Base-by-base conservation (phyloP, 2,329 filamentous ascomycete genomes). In the Diaporthe humulicola region DNA sequence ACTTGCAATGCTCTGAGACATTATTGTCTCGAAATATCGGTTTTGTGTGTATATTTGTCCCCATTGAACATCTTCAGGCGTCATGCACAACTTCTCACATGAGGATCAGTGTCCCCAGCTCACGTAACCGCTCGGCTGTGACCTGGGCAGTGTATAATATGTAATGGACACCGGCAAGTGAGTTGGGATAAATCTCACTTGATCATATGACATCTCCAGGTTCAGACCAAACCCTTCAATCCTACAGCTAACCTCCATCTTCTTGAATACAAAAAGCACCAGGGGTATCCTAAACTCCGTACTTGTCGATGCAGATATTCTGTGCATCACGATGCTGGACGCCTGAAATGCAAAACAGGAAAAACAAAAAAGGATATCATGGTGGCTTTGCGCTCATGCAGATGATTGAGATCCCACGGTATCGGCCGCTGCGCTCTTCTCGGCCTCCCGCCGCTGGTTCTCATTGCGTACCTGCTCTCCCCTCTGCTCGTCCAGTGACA, bases 401-500 rank as follows among this genome's bases (percentile, higher is more conserved):
- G 70, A 71, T 36, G 56, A 52, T 33, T 71, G 70, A n/a, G 72
- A 74, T 30, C 9, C 64, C 9, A 33, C 54, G 15, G 30, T 57
- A 5, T n/a, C 42, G 3, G 66, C 19, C n/a, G 57, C n/a, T 4
- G 40, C 25, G 3, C 28, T 64, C 36, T 66, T 69, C 40, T 75
- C 73, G 4, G 73, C 73, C 45, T 64, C 77, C 52, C 78, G 79
- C 58, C 80, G 78, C 69, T 80, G 77, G 1, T 69, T 74, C 74
- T 81, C 81, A 38, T 82, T 77, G 33, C 69, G 76, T 28, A 79
- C 61, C 54, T 78, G 77, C 73, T 79, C 73, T 50, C 79, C 74
- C 67, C 78, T 75, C 66, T 78, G 79, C 70, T 83, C 82, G 36
- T 71, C 71, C 15, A 83, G 58, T 1, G 80, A 78, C 15, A 79